These are phyloP conservation scores for Ramaria sp. DNA, from an alignment of 768 basidiomycete genomes.

Conservation along the genomic window DNA sequence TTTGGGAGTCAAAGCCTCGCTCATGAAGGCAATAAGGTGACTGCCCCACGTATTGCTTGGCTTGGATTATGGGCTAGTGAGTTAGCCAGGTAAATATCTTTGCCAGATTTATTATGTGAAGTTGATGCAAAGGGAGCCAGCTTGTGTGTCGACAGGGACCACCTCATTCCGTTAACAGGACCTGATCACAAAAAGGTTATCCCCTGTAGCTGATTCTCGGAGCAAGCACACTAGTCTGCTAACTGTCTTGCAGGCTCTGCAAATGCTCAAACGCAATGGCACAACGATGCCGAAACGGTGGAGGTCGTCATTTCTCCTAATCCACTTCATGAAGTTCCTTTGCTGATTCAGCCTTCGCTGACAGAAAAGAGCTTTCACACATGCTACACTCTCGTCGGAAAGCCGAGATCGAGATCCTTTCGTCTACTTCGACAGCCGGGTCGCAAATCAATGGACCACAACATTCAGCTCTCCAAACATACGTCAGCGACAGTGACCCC, in stretches of 20 bases:
- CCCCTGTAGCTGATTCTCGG: not conserved
- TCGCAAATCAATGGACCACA: not conserved
- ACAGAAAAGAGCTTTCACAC: conserved; percentile 67
- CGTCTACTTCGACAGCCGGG: not conserved
- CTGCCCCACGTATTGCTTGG: conserved; percentile 64
- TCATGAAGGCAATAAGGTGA: conserved; percentile 62
- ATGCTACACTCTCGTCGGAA: conserved; percentile 80
- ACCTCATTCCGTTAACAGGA: conserved; percentile 55
- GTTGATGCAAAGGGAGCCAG: conserved; percentile 24
- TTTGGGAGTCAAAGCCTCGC: conserved; percentile 62
- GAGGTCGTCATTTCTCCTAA: conserved; percentile 37
- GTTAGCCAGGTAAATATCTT: conserved; percentile 39
- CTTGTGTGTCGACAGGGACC: conserved; percentile 46
- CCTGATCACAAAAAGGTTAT: conserved; percentile 68
- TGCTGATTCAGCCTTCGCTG: not conserved
- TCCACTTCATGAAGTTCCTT: conserved; percentile 7
- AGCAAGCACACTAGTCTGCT: not conserved
- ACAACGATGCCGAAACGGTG: conserved; percentile 43
- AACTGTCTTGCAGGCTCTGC: conserved; percentile 37
- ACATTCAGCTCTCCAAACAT: not conserved
- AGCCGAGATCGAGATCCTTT: conserved; percentile 81
- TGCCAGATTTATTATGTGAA: not conserved
- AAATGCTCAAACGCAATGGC: conserved; percentile 41
- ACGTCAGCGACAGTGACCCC: not conserved
- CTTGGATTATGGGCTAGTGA: conserved; percentile 69